Base-by-base conservation (phyloP, 1,284 basidiomycete genomes). In the Apiotrichum gracile region DNA sequence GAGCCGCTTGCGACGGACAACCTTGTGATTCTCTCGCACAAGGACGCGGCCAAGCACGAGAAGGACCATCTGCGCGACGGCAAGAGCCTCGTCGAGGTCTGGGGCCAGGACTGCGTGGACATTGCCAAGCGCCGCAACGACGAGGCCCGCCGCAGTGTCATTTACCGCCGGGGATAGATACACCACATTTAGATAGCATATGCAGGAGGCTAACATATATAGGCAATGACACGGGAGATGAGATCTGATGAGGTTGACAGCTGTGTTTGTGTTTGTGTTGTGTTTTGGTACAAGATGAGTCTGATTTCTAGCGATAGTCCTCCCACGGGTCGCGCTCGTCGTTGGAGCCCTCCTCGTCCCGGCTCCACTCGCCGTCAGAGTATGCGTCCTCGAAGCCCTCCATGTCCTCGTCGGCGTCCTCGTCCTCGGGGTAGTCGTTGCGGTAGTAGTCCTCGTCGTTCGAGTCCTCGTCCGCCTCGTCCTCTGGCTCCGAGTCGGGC, bases 11-110 rank as follows among this genome's bases (percentile, higher is more conserved):
- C 79, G 13, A 74, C 82, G 22, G 84, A 87, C 49, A 96, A 96
- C 68, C 82, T 86, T 52, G 87, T 91, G 2, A 85, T 91, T 2
- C 83, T 93, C 75, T 86, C 89, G 51, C 75, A 79, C 46, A 78
- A 78, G 43, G 88, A 94, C 50, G 86, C 85, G 0, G 83, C 84
- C 61, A 79, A 77, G 61, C 88, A 92, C 67, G 71, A 81, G 49
- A 77, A 76, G 53, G 79, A 81, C 51, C 83, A 80, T 46, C 78
- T 77, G 42, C 60, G 74, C 16, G 75, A 61, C 12, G 72, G 69
- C 43, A 75, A 74, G 61, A 61, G 53, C 12, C 80, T 82, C 0
- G 76, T 72, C 50, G 80, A 82, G 33, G 74, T 88, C 5, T 89
- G 86, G 85, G 87, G 85, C 3, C 66, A 77, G 19, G 81, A 83